A percentile compares a stretch with the other conserved stretches of the same genome.
Conservation (phyloP, 2,329 filamentous ascomycete genomes). For the Cercospora citrullina region DNA sequence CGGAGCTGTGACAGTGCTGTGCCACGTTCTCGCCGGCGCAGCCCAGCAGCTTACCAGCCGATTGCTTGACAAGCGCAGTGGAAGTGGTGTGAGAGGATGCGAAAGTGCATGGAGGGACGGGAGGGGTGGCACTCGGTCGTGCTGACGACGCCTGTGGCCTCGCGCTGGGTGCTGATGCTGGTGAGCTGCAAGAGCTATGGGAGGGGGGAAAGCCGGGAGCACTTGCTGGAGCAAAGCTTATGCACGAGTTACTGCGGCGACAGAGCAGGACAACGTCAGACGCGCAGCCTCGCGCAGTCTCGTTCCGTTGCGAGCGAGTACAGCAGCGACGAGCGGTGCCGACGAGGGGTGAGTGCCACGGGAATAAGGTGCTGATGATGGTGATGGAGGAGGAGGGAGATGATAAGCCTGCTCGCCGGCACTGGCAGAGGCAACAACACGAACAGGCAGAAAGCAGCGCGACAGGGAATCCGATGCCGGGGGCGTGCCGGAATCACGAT, state of each 20-base stretch:
- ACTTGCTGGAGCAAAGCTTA: slow-evolving; percentile 4
- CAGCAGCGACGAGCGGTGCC: background rate
- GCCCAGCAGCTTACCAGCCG: background rate
- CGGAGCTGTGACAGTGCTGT: background rate
- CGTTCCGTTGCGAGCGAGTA: background rate
- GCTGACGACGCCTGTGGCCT: background rate
- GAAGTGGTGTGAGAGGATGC: background rate
- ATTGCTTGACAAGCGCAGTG: background rate
- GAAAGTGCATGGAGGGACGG: background rate
- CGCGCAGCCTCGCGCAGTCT: background rate
- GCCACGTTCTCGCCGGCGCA: background rate
- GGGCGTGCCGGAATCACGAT: background rate
- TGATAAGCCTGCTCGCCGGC: background rate
- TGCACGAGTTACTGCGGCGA: slow-evolving; percentile 1
- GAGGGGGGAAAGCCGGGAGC: slow-evolving; percentile 1
- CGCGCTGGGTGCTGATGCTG: background rate
- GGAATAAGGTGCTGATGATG: background rate
- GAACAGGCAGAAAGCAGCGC: background rate
- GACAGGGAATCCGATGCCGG: background rate
- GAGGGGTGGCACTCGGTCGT: background rate
- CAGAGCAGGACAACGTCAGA: background rate
- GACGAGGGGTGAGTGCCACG: background rate
- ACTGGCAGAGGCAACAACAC: background rate
- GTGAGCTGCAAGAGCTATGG: background rate
- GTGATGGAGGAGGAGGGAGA: background rate